These are phyloP conservation scores for Phragmites australis DNA, from an alignment of 176 grass and related monocot genomes.

Conservation along the genomic window DNA sequence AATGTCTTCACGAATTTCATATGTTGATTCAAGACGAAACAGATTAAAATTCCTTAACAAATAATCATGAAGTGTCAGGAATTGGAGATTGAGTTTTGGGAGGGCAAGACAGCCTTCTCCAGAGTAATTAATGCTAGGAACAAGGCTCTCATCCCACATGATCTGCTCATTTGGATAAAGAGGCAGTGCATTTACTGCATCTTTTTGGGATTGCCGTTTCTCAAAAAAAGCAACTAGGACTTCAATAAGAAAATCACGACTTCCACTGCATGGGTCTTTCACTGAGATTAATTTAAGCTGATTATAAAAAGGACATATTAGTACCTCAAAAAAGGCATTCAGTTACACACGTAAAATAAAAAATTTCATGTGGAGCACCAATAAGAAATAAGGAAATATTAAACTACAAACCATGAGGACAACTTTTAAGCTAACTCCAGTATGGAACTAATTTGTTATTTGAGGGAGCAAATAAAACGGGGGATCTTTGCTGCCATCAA, in stretches of 20 bases:
- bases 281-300: conserved; percentile 96
- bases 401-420: neutral
- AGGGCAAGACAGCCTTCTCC: conserved; percentile 98
- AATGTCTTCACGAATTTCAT: conserved; percentile 99
- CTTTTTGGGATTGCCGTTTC: conserved; percentile 95
- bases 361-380: neutral
- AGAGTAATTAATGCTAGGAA: conserved; percentile 99
- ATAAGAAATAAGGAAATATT: conserved; percentile 35
- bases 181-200: conserved; percentile 95
- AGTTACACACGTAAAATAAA: conserved; percentile 15
- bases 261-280: conserved; percentile 70
- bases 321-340: conserved; percentile 30
- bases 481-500: conserved; percentile 19
- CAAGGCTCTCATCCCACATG: conserved; percentile 99
- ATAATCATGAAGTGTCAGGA: conserved; percentile 98
- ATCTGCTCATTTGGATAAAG: conserved; percentile 99
- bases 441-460: conserved; percentile 12
- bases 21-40: conserved; percentile 97
- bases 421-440: neutral
- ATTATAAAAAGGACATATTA: conserved; percentile 50
- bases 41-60: conserved; percentile 97
- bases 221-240: conserved; percentile 90
- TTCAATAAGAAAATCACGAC: conserved; percentile 92
- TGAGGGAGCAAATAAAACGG: neutral
- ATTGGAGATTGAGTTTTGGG: conserved; percentile 97